Percentiles rank a stretch among this genome's conserved stretches.
These are phyloP conservation scores for Colletotrichum sojae DNA, from an alignment of 2,329 filamentous ascomycete species.

Conservation along the genomic window DNA sequence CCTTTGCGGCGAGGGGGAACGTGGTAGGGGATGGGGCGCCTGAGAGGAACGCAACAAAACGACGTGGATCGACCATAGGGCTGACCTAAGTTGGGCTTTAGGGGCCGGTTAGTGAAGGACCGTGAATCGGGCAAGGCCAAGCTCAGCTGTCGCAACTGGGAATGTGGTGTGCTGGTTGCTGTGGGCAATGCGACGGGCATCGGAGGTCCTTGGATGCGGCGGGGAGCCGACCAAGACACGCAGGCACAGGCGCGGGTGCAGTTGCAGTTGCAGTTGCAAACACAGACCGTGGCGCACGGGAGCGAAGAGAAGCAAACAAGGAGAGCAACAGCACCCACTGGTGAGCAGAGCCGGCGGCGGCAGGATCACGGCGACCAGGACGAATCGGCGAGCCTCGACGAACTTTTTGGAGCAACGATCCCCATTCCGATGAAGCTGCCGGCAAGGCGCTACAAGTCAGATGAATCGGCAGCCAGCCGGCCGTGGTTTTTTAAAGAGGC, in stretches of 20 bases:
- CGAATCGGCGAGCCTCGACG: conserved; percentile 25
- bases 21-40: neutral
- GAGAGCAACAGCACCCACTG: neutral
- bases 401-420: conserved; percentile 52
- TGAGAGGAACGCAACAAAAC: conserved; percentile 22
- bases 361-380: conserved; percentile 15
- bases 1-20: conserved; percentile 23
- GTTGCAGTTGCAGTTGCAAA: conserved; percentile 34
- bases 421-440: conserved; percentile 77
- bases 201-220: conserved; percentile 31
- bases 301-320: conserved; percentile 31
- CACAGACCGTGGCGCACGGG: conserved; percentile 33
- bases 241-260: conserved; percentile 31
- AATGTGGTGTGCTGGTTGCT: conserved; percentile 88
- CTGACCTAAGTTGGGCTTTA: conserved; percentile 50
- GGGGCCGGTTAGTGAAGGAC: conserved; percentile 84
- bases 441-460: conserved; percentile 61
- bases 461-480: conserved; percentile 44
- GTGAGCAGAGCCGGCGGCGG: conserved; percentile 12
- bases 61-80: conserved; percentile 35
- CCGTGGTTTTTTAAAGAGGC: conserved; percentile 59
- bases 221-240: conserved; percentile 40
- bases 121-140: conserved; percentile 77
- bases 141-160: conserved; percentile 92
- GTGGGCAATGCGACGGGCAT: conserved; percentile 51